These are phyloP conservation scores for Paecilomyces formosus DNA, from an alignment of 2,329 filamentous ascomycete genomes.

Conservation along the genomic window DNA sequence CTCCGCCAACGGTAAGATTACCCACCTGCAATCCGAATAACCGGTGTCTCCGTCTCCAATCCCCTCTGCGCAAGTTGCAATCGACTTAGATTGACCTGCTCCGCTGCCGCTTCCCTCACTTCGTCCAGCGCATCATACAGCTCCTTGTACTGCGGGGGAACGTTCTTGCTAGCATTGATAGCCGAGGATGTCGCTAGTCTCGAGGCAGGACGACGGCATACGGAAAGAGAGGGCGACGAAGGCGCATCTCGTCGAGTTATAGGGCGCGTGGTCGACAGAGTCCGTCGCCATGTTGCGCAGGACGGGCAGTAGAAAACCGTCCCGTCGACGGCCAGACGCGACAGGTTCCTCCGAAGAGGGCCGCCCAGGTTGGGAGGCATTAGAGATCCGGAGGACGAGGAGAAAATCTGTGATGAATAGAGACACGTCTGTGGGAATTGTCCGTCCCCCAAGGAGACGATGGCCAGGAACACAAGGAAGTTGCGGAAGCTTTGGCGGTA, in stretches of 20 bases:
- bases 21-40: constrained; percentile 50
- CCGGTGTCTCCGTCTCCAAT: constrained; percentile 46
- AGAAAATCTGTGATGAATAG: neutral
- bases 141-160: constrained; percentile 45
- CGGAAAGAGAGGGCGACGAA: constrained; percentile 7
- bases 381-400: constrained; percentile 7
- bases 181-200: constrained; percentile 45
- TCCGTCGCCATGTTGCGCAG: constrained; percentile 29
- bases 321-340: constrained; percentile 15
- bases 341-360: constrained; percentile 27
- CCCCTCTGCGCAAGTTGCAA: constrained; percentile 53
- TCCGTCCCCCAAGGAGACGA: neutral
- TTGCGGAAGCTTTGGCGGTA: neutral
- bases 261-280: constrained; percentile 18
- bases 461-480: neutral
- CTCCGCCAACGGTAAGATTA: constrained; percentile 2
- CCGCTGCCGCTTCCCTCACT: constrained; percentile 46
- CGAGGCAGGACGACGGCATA: constrained; percentile 14
- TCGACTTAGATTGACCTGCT: constrained; percentile 52
- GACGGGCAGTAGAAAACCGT: constrained; percentile 32
- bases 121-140: constrained; percentile 47
- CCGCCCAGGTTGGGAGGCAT: constrained; percentile 34
- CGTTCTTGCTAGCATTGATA: constrained; percentile 46
- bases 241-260: neutral
- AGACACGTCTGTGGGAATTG: neutral